Percentiles rank a stretch among this genome's conserved stretches.
phyloP scores from a whole-genome alignment of 345 rosid species.

The Salix exigua region DNA sequence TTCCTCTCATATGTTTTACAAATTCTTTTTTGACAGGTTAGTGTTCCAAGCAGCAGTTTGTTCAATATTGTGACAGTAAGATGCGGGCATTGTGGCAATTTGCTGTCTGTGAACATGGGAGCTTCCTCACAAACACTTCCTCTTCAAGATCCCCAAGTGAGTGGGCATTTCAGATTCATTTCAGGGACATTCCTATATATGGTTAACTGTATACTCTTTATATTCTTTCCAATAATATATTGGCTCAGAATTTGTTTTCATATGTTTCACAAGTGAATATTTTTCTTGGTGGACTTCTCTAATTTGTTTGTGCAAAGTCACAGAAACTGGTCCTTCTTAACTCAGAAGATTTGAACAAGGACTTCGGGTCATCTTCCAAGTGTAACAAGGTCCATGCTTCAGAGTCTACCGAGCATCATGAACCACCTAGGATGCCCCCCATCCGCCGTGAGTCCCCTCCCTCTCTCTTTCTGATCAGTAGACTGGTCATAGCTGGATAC shows the following conservation, averaged over 20 bases:
- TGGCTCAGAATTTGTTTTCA: too few relatives aligned
- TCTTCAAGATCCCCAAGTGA: slow-evolving; percentile 57
- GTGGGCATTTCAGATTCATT: background rate
- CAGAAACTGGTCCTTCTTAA: slow-evolving; percentile 47
- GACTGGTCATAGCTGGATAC: background rate
- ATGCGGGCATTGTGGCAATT: slow-evolving; percentile 91
- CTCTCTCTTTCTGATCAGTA: background rate
- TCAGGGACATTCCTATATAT: background rate
- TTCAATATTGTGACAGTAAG: slow-evolving; percentile 78
- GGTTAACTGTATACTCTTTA: background rate
- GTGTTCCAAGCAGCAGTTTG: slow-evolving; percentile 74
- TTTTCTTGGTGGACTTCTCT: background rate
- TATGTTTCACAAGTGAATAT: too few relatives aligned
- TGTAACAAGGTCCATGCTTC: slow-evolving; percentile 39
- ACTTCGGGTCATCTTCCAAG: slow-evolving; percentile 62
- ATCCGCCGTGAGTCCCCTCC: slow-evolving; percentile 59
- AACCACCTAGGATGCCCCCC: slow-evolving; percentile 69
- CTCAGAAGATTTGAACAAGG: slow-evolving; percentile 46
- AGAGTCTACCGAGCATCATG: slow-evolving; percentile 45
- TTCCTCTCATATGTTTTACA: background rate
- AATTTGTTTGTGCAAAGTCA: slow-evolving; percentile 23
- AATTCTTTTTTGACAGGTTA: slow-evolving; percentile 48
- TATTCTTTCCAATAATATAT: background rate
- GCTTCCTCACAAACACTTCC: slow-evolving; percentile 56
- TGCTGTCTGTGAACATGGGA: slow-evolving; percentile 80